phyloP scores from a whole-genome alignment of 345 rosid genomes.

The Hevea brasiliensis region DNA sequence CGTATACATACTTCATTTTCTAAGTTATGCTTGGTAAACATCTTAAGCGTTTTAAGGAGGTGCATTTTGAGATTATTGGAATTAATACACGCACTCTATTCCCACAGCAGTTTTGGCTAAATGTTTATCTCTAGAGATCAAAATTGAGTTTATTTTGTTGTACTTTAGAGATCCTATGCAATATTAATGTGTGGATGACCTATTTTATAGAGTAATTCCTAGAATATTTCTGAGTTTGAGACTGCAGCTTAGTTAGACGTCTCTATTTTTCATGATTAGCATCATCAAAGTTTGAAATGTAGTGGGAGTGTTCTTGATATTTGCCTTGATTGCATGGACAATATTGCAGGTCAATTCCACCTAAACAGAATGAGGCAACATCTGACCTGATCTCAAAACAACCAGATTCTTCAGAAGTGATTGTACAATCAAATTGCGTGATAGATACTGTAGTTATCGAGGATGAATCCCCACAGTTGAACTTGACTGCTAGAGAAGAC shows the following conservation, averaged over 20 bases:
- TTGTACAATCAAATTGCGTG: conserved; percentile 24
- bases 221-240: conserved; percentile 3
- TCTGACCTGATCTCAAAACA: conserved; percentile 33
- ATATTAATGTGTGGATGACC: neutral
- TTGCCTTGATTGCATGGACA: conserved; percentile 16
- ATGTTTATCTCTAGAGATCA: neutral
- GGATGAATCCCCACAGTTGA: conserved; percentile 30
- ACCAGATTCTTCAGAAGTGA: conserved; percentile 27
- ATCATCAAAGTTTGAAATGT: neutral
- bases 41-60: neutral
- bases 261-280: conserved; percentile 5
- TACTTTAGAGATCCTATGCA: neutral
- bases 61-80: neutral
- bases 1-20: neutral
- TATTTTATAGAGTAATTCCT: neutral
- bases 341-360: conserved; percentile 46
- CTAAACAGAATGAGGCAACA: conserved; percentile 32
- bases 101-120: neutral
- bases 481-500: conserved; percentile 32
- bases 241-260: neutral
- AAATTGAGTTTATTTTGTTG: neutral
- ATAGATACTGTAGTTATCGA: conserved; percentile 23
- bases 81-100: neutral
- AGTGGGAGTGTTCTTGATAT: conserved; percentile 11
- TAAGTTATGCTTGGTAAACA: neutral